Conservation (phyloP, 2,329 filamentous ascomycete species). For the Calycina marina region DNA sequence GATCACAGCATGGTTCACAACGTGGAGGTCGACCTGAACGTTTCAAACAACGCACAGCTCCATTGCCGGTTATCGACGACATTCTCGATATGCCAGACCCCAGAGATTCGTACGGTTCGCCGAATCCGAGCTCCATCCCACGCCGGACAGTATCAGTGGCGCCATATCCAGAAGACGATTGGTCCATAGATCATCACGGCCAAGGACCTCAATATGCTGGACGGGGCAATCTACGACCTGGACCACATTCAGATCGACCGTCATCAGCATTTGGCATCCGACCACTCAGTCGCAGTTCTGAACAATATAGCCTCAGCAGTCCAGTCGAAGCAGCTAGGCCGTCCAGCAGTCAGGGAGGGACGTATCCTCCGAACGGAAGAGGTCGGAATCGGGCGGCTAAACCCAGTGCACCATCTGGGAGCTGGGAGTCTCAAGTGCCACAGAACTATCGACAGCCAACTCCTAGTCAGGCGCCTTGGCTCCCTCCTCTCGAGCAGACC, state of each 20-base stretch:
- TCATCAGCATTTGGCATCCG: constrained; percentile 35
- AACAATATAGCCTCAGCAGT: constrained; percentile 4
- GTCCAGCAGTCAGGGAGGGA: constrained; percentile 32
- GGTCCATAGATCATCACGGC: constrained; percentile 27
- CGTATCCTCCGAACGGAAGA: constrained; percentile 28
- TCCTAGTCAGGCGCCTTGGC: constrained; percentile 13
- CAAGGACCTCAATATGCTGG: constrained; percentile 3
- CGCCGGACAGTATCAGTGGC: constrained; percentile 28
- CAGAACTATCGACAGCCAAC: constrained; percentile 28
- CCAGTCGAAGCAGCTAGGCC: constrained; percentile 22
- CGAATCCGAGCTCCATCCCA: constrained; percentile 6
- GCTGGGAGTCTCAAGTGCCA: constrained; percentile 26
- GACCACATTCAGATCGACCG: constrained; percentile 26
- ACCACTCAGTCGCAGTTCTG: constrained; percentile 24
- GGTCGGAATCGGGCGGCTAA: constrained; percentile 23
- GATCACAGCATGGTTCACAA: constrained; percentile 60
- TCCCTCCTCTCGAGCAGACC: constrained; percentile 12
- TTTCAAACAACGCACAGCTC: constrained; percentile 31
- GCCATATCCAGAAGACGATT: constrained; percentile 59
- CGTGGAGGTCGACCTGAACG: constrained; percentile 45
- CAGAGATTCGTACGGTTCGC: constrained; percentile 9
- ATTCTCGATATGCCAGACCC: constrained; percentile 16
- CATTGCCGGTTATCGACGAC: constrained; percentile 19
- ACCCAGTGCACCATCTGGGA: constrained; percentile 28
- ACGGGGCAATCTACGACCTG: constrained; percentile 32